Percentiles rank a stretch among this genome's conserved stretches.
Conservation (phyloP, 306 rosid species). For the Adenanthera pavonina region DNA sequence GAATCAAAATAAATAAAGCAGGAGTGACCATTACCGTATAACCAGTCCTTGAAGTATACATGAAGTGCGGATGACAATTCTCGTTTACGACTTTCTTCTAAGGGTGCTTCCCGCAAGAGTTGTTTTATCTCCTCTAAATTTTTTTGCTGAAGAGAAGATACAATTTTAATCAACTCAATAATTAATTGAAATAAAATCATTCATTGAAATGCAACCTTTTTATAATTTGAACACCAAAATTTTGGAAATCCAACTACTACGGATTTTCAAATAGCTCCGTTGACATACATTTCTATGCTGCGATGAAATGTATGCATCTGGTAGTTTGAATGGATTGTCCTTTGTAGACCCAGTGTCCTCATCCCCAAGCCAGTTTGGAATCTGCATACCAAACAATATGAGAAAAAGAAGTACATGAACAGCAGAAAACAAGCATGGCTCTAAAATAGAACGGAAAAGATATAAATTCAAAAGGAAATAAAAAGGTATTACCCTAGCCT, state of each 20-base stretch:
- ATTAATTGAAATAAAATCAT: conserved; percentile 30
- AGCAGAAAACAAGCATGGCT: conserved; percentile 3
- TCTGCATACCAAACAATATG: conserved; percentile 57
- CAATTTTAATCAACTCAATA: conserved; percentile 38
- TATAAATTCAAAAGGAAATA: not conserved
- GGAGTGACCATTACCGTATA: conserved; percentile 67
- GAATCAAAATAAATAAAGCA: conserved; percentile 19
- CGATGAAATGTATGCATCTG: conserved; percentile 75
- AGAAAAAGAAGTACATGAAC: conserved; percentile 20
- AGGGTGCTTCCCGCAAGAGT: conserved; percentile 79
- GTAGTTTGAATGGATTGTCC: conserved; percentile 82
- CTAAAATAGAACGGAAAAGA: not conserved
- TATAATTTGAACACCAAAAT: conserved; percentile 22
- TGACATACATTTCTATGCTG: conserved; percentile 75
- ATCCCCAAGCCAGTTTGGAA: conserved; percentile 83
- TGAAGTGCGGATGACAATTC: conserved; percentile 93
- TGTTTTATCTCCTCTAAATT: conserved; percentile 78
- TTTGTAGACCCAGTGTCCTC: conserved; percentile 71
- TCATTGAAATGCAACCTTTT: conserved; percentile 14
- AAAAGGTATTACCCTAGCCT: conserved; percentile 3
- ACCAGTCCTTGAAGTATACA: conserved; percentile 93
- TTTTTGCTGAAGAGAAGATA: conserved; percentile 62
- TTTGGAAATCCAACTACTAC: conserved; percentile 34
- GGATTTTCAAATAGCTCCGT: conserved; percentile 25
- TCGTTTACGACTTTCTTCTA: conserved; percentile 85